Conservation (phyloP, 2,329 filamentous ascomycete species). For the Exophiala viscosa region DNA sequence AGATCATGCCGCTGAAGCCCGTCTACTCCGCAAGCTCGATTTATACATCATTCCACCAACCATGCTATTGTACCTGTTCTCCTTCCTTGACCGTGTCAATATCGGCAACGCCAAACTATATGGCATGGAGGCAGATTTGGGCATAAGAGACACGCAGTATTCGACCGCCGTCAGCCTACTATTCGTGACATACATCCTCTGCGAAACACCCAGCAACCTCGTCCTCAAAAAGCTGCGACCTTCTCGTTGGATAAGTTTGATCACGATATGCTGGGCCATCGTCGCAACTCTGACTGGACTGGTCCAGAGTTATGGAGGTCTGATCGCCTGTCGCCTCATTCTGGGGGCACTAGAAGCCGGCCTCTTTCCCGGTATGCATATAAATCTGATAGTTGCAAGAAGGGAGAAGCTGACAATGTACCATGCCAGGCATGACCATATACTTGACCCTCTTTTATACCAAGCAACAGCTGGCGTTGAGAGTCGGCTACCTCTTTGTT, state of each 20-base stretch:
- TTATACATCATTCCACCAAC: constrained; percentile 40
- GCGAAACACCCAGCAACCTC: constrained; percentile 39
- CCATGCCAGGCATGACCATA: constrained; percentile 47
- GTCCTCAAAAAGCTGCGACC: constrained; percentile 48
- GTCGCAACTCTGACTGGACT: constrained; percentile 52
- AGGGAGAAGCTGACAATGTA: constrained; percentile 9
- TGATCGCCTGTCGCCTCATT: constrained; percentile 48
- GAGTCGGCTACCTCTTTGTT: constrained; percentile 45
- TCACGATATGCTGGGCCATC: constrained; percentile 43
- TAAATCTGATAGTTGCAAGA: not conserved
- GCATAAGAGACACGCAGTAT: constrained; percentile 55
- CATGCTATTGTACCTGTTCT: constrained; percentile 60
- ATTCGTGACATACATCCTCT: constrained; percentile 57
- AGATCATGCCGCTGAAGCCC: constrained; percentile 22
- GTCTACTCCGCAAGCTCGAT: constrained; percentile 40
- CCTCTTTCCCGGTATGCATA: constrained; percentile 34
- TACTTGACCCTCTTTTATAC: constrained; percentile 48
- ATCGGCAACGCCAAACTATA: constrained; percentile 48
- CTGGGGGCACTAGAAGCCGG: constrained; percentile 42
- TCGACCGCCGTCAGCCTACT: constrained; percentile 65
- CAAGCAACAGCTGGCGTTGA: constrained; percentile 41
- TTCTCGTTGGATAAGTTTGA: constrained; percentile 48
- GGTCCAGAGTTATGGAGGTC: constrained; percentile 44
- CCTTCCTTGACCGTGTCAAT: constrained; percentile 47
- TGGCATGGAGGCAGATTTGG: constrained; percentile 41